Evolutionary conservation across 164 flowering plant genomes (phyloP), one percentile per base, ranked within the genome.

Genomic region (Chloranthus sessilifolius): DNA sequence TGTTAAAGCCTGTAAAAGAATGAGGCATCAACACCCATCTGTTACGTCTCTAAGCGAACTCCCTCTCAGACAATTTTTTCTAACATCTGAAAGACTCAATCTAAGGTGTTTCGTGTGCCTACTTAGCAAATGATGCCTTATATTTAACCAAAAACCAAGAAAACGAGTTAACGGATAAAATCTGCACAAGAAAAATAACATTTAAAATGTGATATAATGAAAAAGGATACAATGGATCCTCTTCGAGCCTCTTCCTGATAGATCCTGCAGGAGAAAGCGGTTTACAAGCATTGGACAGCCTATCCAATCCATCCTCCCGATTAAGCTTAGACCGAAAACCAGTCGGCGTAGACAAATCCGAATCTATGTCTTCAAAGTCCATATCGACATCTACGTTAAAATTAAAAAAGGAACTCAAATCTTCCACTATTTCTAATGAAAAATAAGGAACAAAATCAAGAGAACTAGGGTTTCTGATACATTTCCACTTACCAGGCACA

Each of bases 141-240:
- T n/a, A n/a, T n/a, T n/a, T n/a, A 9, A 26, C 17, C 5, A 14
- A 12, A 41, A 41, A 7, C 7, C 34, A 22, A 25, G 17, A 17
- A 37, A 14, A 21, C 28, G 10, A n/a, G n/a, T n/a, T n/a, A n/a
- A n/a, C 20, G 19, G 4, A 33, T 7, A 26, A 24, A 9, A 59
- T 33, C 24, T 43, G 9, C 19, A 14, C 2, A 8, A 48, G 12
- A 11, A 15, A 23, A 19, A 42, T 12, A 0, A 16, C 34, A 15
- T 19, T n/a, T 36, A 12, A 34, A 15, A 35, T 22, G 31, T 27
- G 8, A 12, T 20, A 7, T 2, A 10, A 46, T 25, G 11, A 12
- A 20, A 3, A 68, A 76, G 90, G 86, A 79, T 84, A 84, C 96
- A 78, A 38, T 50, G 68, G 36, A 45, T 82, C 82, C n/a, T 74